Evolutionary conservation across 495 filamentous ascomycete genomes (phyloP).

Genomic region (Daldinia concentrica): DNA sequence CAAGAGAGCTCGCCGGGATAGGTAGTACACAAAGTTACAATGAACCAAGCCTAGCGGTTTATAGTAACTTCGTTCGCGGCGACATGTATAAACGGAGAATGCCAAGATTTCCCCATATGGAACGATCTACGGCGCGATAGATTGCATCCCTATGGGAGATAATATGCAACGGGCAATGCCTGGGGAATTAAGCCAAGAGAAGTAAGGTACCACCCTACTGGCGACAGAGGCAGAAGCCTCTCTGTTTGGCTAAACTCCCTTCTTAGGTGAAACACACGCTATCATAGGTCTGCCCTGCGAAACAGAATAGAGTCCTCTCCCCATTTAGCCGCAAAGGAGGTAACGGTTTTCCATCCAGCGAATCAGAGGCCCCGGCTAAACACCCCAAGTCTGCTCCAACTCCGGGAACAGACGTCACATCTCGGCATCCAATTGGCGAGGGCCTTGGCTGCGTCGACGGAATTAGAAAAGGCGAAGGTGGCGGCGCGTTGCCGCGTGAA

Average conservation of each 20-base stretch:
- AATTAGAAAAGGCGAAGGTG: slow-evolving; percentile 21
- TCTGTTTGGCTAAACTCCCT: slow-evolving; percentile 43
- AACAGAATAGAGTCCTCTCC: slow-evolving; percentile 24
- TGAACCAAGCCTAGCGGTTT: slow-evolving; percentile 7
- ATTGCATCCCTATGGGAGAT: slow-evolving; percentile 42
- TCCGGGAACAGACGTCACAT: slow-evolving; percentile 38
- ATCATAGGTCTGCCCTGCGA: slow-evolving; percentile 41
- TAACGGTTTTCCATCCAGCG: slow-evolving; percentile 22
- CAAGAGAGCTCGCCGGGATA: slow-evolving; percentile 13
- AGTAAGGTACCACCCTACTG: slow-evolving; percentile 34
- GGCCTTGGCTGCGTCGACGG: slow-evolving; percentile 29
- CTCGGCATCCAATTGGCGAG: slow-evolving; percentile 31
- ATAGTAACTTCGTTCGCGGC: slow-evolving; percentile 18
- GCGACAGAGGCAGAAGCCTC: slow-evolving; percentile 24
- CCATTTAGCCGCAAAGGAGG: slow-evolving; percentile 42
- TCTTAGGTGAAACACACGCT: slow-evolving; percentile 39
- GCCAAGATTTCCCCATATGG: slow-evolving; percentile 45
- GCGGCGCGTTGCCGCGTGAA: slow-evolving; percentile 26
- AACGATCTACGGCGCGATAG: slow-evolving; percentile 33
- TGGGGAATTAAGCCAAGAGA: slow-evolving; percentile 32
- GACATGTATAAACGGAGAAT: slow-evolving; percentile 32
- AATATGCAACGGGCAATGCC: slow-evolving; percentile 34
- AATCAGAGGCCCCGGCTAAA: slow-evolving; percentile 40
- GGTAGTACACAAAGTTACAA: slow-evolving; percentile 4
- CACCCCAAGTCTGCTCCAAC: slow-evolving; percentile 26